Evolutionary conservation across 306 rosid genomes (phyloP).

Genomic region (Prunus mira): DNA sequence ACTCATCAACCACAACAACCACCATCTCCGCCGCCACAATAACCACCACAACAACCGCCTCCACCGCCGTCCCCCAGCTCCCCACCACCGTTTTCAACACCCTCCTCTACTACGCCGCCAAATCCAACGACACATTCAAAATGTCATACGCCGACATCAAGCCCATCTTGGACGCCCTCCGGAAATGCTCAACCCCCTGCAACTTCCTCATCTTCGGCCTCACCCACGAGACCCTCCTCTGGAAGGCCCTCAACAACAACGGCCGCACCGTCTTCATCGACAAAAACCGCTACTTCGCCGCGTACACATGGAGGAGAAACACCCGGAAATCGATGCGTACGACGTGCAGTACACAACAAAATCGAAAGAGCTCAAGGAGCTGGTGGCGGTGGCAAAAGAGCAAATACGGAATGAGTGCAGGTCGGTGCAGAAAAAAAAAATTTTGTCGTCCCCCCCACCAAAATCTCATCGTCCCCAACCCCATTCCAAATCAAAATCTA

Average conservation of each 20-base stretch:
- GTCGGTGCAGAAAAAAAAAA: conserved; percentile 65
- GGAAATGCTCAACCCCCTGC: conserved; percentile 78
- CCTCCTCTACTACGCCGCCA: conserved; percentile 77
- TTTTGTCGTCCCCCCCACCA: too few species aligned
- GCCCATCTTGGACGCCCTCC: conserved; percentile 72
- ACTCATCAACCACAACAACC: conserved; percentile 18
- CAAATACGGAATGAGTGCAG: conserved; percentile 76
- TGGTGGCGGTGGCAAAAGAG: conserved; percentile 55
- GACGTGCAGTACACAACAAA: conserved; percentile 94
- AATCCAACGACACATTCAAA: conserved; percentile 72
- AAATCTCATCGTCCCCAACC: too few species aligned
- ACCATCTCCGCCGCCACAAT: conserved; percentile 18
- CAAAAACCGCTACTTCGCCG: conserved; percentile 91
- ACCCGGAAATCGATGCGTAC: conserved; percentile 88
- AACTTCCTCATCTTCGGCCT: conserved; percentile 83
- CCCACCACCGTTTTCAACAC: conserved; percentile 81
- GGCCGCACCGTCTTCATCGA: conserved; percentile 91
- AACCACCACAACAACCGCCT: conserved; percentile 25
- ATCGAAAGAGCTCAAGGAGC: conserved; percentile 57
- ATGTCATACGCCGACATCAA: conserved; percentile 80
- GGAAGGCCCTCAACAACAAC: conserved; percentile 90
- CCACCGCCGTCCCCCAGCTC: conserved; percentile 30
- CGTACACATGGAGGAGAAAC: conserved; percentile 64
- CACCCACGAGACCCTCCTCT: conserved; percentile 79
- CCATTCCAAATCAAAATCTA: too few species aligned